Conservation (phyloP, 2,329 filamentous ascomycete genomes). For the Scleromitrula shiraiana region DNA sequence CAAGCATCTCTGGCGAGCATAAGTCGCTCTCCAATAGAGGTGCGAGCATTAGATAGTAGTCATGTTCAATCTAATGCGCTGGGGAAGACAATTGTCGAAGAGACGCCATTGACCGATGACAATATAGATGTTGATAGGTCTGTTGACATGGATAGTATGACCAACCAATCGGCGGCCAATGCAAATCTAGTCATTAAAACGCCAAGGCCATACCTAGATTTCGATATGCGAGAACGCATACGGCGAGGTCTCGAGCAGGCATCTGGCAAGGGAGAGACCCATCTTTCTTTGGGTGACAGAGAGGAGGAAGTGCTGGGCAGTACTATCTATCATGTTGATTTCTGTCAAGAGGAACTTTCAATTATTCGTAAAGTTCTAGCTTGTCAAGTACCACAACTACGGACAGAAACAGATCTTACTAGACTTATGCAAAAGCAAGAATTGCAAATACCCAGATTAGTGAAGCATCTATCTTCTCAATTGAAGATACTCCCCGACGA, state of each 20-base stretch:
- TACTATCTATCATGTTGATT: conserved; percentile 16
- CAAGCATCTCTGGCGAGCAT: too few relatives aligned
- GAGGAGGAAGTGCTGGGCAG: background rate
- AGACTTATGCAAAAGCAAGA: conserved; percentile 1
- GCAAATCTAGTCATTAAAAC: background rate
- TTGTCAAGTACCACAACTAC: background rate
- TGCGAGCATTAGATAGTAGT: too few relatives aligned
- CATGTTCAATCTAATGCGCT: too few relatives aligned
- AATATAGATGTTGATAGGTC: too few relatives aligned
- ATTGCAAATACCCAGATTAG: conserved; percentile 3
- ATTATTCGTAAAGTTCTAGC: background rate
- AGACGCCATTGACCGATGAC: too few relatives aligned
- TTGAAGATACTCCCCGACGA: background rate
- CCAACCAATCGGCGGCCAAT: background rate
- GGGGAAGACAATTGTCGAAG: too few relatives aligned
- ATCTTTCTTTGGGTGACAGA: background rate
- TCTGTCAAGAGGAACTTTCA: conserved; percentile 13
- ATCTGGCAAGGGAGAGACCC: background rate
- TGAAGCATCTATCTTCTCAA: background rate
- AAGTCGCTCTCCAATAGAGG: too few relatives aligned
- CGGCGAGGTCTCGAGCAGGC: conserved; percentile 8
- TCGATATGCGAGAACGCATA: conserved; percentile 2
- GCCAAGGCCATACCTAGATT: conserved; percentile 11
- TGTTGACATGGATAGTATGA: too few relatives aligned
- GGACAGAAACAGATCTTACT: background rate